Evolutionary conservation across 495 filamentous ascomycete genomes (phyloP), one percentile per base, ranked within the genome.

Genomic region (Cenococcum geophilum): DNA sequence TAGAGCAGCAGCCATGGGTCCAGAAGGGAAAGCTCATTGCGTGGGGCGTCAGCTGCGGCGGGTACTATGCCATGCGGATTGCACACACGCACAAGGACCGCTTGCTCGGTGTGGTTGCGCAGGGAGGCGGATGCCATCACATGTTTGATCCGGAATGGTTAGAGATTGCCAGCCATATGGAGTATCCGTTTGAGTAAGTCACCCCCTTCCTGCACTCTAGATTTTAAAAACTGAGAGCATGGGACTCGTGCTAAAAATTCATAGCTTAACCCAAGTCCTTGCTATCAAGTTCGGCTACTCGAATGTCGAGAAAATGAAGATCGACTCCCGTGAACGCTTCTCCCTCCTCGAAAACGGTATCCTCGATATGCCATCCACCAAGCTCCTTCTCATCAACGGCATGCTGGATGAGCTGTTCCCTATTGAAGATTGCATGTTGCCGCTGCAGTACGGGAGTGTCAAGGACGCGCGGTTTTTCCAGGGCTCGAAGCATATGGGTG

Each of bases 41-140:
- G 1, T 59, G 65, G 55, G 61, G 61, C 45, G 53, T 65, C n/a
- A 62, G 58, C 22, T 57, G 48, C 8, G 65, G 65, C 25, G 65
- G 65, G 1, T 68, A 68, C 52, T 68, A 68, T 48, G 62, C 61
- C 25, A 68, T 62, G 57, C 65, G 65, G 5, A 61, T 68, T 18
- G 65, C 65, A 1, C 65, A 68, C 42, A 68, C 65, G 5, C 65
- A 68, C 48, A 35, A 50, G 10, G 54, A 58, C 35, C 57, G 62
- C 3, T 51, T 68, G 20, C 14, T 37, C 1, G 61, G 50, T 25
- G 65, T 65, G 1, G 58, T 68, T 12, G 54, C 57, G 4, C 57
- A 68, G 49, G 65, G 65, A 9, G 65, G 65, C 14, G 65, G 62
- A 12, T 57, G 61, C 53, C 62, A 68, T 45, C 47, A 36, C 34